Conservation (phyloP, 768 basidiomycete genomes). For the Trametes punicea region DNA sequence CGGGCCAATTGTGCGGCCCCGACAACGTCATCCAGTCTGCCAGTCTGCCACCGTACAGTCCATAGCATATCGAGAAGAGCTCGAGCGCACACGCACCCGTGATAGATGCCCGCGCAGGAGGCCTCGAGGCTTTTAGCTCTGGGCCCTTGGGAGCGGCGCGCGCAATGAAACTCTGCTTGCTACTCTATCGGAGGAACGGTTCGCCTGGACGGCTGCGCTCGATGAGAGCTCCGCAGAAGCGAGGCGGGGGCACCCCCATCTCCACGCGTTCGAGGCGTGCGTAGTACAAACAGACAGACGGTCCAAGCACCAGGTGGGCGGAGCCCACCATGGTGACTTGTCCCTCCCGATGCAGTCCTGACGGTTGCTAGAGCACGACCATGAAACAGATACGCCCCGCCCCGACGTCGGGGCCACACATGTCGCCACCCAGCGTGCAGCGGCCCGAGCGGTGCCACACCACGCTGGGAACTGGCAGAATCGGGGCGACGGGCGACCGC, state of each 20-base stretch:
- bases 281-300: too few relatives aligned
- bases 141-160: not conserved
- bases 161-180: not conserved
- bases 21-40: constrained; percentile 5
- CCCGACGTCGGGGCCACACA: constrained; percentile 5
- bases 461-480: not conserved
- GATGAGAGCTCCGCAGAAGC: not conserved
- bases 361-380: constrained; percentile 3
- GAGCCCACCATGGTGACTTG: too few relatives aligned
- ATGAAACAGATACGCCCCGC: constrained; percentile 2
- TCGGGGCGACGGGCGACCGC: too few relatives aligned
- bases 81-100: not conserved
- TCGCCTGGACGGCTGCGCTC: too few relatives aligned
- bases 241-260: too few relatives aligned
- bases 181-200: not conserved
- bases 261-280: too few relatives aligned
- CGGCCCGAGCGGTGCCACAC: constrained; percentile 1
- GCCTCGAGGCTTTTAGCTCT: not conserved
- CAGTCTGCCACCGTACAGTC: not conserved
- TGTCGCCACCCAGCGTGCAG: constrained; percentile 1
- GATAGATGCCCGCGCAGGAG: not conserved
- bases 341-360: too few relatives aligned
- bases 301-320: too few relatives aligned
- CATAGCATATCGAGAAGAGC: not conserved
- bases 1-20: constrained; percentile 1